These are phyloP conservation scores for Dictyostelium discoideum DNA, from an alignment of 78 protist species.

Conservation along the genomic window dicty_2.7 NC_007090.3:1818001-1818500, in stretches of 20 bases:
- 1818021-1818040: too few relatives aligned
- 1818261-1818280: conserved; percentile 8
- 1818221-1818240: neutral
- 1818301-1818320: conserved; percentile 37
- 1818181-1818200: conserved; percentile 39
- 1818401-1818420: conserved; percentile 58
- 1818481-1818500: conserved; percentile 24
- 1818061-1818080: neutral
- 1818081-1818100: neutral
- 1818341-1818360: conserved; percentile 24
- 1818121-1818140: conserved; percentile 38
- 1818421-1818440: conserved; percentile 48
- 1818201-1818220: neutral
- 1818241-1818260: conserved; percentile 32
- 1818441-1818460: conserved; percentile 42
- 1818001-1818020: too few relatives aligned
- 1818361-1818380: neutral
- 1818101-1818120: neutral
- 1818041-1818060: neutral
- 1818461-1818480: conserved; percentile 39
- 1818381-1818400: conserved; percentile 48
- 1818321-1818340: conserved; percentile 5
- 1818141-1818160: conserved; percentile 74
- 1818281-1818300: neutral
- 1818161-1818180: conserved; percentile 48